Percentiles rank a stretch among this genome's conserved stretches.
These are phyloP conservation scores for Pisolithus microcarpus DNA, from an alignment of 768 basidiomycete genomes.

Conservation along the genomic window DNA sequence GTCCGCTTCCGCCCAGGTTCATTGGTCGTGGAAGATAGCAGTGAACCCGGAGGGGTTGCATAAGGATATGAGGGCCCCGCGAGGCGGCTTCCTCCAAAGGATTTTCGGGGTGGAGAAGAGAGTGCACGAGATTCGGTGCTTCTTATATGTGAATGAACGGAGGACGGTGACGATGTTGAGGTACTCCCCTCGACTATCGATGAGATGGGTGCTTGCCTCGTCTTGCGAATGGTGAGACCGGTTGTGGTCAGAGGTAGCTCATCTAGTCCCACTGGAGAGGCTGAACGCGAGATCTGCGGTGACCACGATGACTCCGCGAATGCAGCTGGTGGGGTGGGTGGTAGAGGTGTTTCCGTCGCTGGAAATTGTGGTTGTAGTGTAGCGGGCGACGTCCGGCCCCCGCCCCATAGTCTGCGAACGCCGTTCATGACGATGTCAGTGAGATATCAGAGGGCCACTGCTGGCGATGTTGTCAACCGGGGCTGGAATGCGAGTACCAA, in stretches of 20 bases:
- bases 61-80: conserved; percentile 39
- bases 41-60: conserved; percentile 22
- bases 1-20: conserved; percentile 38
- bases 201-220: conserved; percentile 23
- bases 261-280: conserved; percentile 18
- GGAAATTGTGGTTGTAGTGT: conserved; percentile 27
- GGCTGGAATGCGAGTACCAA: neutral
- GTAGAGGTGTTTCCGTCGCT: conserved; percentile 8
- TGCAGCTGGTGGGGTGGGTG: conserved; percentile 16
- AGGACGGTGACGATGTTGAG: conserved; percentile 17
- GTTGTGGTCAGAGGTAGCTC: conserved; percentile 16
- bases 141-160: conserved; percentile 16
- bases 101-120: conserved; percentile 12
- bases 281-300: conserved; percentile 34
- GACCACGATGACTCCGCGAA: conserved; percentile 40
- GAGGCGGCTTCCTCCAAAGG: conserved; percentile 6
- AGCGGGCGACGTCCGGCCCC: conserved; percentile 29
- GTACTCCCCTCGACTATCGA: conserved; percentile 18
- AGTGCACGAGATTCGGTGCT: conserved; percentile 16
- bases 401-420: conserved; percentile 56
- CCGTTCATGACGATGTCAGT: conserved; percentile 48
- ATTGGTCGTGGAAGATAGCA: conserved; percentile 22
- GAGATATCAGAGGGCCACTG: too few species aligned
- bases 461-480: conserved; percentile 2
- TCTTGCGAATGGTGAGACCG: conserved; percentile 43